Evolutionary conservation across 169 alveolate species (phyloP), one percentile per base, ranked within the genome.

Genomic region (Toxoplasma gondii): DNA sequence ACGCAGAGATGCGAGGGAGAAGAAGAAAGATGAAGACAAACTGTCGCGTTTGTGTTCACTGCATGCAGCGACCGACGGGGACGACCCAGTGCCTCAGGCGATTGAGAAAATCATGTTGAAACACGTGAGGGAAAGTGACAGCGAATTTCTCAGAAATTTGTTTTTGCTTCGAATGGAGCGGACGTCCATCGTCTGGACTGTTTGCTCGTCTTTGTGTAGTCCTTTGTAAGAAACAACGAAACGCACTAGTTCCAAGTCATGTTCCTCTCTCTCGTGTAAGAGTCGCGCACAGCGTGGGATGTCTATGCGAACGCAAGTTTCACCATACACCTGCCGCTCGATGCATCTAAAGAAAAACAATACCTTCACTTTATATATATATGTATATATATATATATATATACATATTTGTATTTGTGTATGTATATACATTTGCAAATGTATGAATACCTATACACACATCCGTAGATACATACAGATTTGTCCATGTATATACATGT

Each of bases 21-120:
- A 4, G 58, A 49, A 12, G 58, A 7, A 12, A 49, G 84, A 17
- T 10, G 84, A 17, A 34, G 39, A n/a, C 84, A 44, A 34, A 36
- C 84, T 22, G 82, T 36, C n/a, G 84, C 19, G 41, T 16, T 2
- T 22, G 84, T 34, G 84, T 5, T 16, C n/a, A n/a, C 22, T 74
- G 39, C 39, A 7, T 82, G 38, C 64, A 82, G 90, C 58, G 34
- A 12, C 27, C 41, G 19, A 43, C 64, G 90, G 90, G 24, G 90
- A 82, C 4, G 36, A 82, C n/a, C 69, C 64, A 29, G 34, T 16
- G 39, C 12, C 41, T 17, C 44, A 41, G 12, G 53, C 90, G 64
- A 82, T 82, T 12, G 90, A 82, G 90, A 82, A 82, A 82, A 44
- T 82, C 36, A 29, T 82, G 53, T 10, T 41, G 54, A 43, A 41